Conservation (phyloP, 176 grass and related monocot species). For the Paspalum vaginatum region DNA sequence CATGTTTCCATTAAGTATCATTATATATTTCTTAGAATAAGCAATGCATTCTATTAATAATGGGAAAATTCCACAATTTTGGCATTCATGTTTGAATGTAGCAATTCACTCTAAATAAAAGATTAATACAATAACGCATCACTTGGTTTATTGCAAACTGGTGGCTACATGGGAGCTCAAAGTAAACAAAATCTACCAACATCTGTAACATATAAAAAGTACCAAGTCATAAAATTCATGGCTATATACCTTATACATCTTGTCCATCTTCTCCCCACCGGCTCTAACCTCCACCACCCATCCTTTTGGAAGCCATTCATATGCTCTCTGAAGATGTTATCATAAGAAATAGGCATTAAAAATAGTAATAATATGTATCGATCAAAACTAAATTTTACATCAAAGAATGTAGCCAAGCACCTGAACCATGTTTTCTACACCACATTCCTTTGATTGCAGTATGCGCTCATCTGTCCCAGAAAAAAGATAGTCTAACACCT, state of each 20-base stretch:
- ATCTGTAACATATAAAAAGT: neutral
- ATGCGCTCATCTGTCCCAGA: constrained; percentile 34
- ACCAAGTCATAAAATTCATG: neutral
- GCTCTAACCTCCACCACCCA: constrained; percentile 58
- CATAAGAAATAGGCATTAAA: neutral
- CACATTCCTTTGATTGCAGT: constrained; percentile 3
- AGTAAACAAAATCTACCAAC: neutral
- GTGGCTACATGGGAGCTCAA: neutral
- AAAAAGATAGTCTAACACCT: constrained; percentile 44
- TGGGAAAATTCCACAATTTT: neutral
- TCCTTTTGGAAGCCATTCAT: constrained; percentile 45
- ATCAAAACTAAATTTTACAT: neutral
- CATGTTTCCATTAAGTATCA: neutral
- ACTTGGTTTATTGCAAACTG: neutral
- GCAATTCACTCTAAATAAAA: neutral
- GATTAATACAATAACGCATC: neutral
- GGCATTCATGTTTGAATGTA: neutral
- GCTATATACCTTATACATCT: constrained; percentile 53
- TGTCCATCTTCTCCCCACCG: constrained; percentile 35
- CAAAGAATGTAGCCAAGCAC: neutral
- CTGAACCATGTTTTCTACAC: neutral
- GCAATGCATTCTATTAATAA: neutral
- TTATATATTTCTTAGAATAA: neutral
- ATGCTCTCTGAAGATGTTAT: neutral
- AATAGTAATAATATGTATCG: neutral